Conservation (phyloP, 2,329 filamentous ascomycete species). For the Scytalidium sp. region DNA sequence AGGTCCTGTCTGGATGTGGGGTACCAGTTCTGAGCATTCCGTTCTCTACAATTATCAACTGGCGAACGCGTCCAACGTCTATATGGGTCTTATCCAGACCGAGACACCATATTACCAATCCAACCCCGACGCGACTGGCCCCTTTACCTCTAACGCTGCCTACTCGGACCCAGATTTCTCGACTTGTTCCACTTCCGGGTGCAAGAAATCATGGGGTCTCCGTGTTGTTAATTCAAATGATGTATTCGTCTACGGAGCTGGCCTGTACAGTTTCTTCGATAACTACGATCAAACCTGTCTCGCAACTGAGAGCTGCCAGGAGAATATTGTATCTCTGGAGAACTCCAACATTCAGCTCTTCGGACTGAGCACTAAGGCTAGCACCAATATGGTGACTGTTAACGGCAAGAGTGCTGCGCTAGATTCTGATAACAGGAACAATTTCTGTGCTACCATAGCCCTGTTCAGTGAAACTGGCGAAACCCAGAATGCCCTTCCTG, state of each 20-base stretch:
- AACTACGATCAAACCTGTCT: conserved; percentile 76
- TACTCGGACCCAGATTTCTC: conserved; percentile 69
- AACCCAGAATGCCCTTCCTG: background rate
- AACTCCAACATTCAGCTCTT: conserved; percentile 59
- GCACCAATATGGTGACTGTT: conserved; percentile 68
- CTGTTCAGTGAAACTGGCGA: conserved; percentile 35
- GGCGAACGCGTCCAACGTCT: conserved; percentile 72
- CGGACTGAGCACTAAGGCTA: conserved; percentile 72
- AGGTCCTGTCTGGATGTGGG: conserved; percentile 78
- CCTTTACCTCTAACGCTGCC: conserved; percentile 55
- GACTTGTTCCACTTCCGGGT: conserved; percentile 43
- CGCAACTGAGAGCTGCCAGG: conserved; percentile 65
- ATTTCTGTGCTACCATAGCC: conserved; percentile 61
- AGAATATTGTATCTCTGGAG: conserved; percentile 74
- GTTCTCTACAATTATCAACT: conserved; percentile 84
- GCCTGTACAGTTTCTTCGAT: conserved; percentile 80
- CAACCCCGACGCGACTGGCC: conserved; percentile 70
- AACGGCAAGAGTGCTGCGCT: conserved; percentile 51
- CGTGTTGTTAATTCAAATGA: conserved; percentile 66
- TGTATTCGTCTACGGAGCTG: conserved; percentile 68
- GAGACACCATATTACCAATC: conserved; percentile 89
- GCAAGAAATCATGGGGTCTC: conserved; percentile 62
- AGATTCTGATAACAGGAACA: conserved; percentile 62
- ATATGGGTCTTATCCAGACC: conserved; percentile 80
- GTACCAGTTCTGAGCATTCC: conserved; percentile 65